Evolutionary conservation across 805 yeast genomes (phyloP).

Genomic region (Lachancea dasiensis): DNA sequence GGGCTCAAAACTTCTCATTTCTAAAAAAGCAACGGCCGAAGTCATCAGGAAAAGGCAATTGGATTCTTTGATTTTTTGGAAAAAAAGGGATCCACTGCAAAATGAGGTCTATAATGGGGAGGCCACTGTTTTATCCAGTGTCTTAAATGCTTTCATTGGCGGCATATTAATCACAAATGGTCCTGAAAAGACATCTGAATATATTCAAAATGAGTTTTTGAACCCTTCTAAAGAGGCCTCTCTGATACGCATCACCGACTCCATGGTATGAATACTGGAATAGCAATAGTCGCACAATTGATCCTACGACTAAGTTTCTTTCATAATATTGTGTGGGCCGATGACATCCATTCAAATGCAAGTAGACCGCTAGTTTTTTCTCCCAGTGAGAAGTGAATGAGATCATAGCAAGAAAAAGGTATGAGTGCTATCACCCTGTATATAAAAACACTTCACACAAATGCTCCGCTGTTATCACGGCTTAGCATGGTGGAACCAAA

Average conservation of each 20-base stretch:
- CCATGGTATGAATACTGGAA: no score
- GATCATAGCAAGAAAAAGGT: no score
- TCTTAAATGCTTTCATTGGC: slow-evolving; percentile 59
- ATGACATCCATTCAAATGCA: no score
- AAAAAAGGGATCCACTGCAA: slow-evolving; percentile 45
- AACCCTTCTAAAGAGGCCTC: slow-evolving; percentile 19
- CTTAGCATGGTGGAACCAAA: no score
- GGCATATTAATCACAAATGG: slow-evolving; percentile 63
- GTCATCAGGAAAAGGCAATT: slow-evolving; percentile 46
- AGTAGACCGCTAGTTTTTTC: no score
- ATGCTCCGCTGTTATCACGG: not conserved
- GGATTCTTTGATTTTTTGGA: slow-evolving; percentile 60
- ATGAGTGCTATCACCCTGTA: no score
- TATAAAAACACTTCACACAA: slow-evolving; percentile 1
- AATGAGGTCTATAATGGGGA: slow-evolving; percentile 49
- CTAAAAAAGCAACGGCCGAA: slow-evolving; percentile 45
- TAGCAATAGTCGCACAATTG: no score
- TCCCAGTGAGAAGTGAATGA: no score
- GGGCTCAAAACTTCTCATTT: slow-evolving; percentile 44
- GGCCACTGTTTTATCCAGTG: slow-evolving; percentile 46
- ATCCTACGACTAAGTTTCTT: no score
- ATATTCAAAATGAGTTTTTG: slow-evolving; percentile 48
- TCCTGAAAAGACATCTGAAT: slow-evolving; percentile 48
- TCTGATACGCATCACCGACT: slow-evolving; percentile 14
- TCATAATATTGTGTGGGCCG: no score